Conservation (phyloP, 352 stramenopile species). For the Pythium sp. region DNA sequence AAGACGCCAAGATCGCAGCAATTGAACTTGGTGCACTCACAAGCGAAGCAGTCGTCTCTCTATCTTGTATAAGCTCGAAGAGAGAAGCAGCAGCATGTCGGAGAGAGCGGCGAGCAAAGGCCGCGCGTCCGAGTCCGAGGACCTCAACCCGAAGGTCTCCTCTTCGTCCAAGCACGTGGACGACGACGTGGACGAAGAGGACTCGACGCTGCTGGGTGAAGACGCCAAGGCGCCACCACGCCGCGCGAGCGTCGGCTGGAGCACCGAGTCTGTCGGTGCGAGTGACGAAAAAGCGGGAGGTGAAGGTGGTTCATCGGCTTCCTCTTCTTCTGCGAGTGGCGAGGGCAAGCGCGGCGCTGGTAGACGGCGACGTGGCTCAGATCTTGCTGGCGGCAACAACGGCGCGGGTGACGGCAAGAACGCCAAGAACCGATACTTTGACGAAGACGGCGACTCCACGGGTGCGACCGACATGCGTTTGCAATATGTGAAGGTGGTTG, state of each 20-base stretch:
- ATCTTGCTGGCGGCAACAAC: slow-evolving; percentile 16
- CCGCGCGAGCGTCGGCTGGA: slow-evolving; percentile 64
- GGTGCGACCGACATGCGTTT: slow-evolving; percentile 20
- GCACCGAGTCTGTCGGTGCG: slow-evolving; percentile 26
- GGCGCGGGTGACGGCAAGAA: slow-evolving; percentile 32
- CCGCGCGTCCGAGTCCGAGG: slow-evolving; percentile 6
- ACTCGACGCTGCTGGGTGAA: slow-evolving; percentile 35
- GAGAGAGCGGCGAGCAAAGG: slow-evolving; percentile 4
- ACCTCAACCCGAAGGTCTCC: slow-evolving; percentile 8
- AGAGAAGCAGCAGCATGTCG: background rate
- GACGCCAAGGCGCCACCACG: slow-evolving; percentile 48
- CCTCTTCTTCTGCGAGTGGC: background rate
- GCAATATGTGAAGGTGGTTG: background rate
- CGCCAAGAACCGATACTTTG: slow-evolving; percentile 68
- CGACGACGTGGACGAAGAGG: slow-evolving; percentile 45
- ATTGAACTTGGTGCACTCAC: background rate
- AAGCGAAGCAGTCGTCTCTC: background rate
- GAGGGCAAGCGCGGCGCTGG: slow-evolving; percentile 52
- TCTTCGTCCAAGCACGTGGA: slow-evolving; percentile 16
- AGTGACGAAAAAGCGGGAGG: slow-evolving; percentile 29
- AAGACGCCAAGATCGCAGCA: slow-evolving; percentile 1
- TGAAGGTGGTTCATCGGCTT: background rate
- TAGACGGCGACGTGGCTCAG: slow-evolving; percentile 55
- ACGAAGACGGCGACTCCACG: slow-evolving; percentile 63
- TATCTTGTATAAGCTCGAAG: background rate